phyloP scores from a whole-genome alignment of 2,329 filamentous ascomycete genomes.

The Arthrobotrys megalospora region DNA sequence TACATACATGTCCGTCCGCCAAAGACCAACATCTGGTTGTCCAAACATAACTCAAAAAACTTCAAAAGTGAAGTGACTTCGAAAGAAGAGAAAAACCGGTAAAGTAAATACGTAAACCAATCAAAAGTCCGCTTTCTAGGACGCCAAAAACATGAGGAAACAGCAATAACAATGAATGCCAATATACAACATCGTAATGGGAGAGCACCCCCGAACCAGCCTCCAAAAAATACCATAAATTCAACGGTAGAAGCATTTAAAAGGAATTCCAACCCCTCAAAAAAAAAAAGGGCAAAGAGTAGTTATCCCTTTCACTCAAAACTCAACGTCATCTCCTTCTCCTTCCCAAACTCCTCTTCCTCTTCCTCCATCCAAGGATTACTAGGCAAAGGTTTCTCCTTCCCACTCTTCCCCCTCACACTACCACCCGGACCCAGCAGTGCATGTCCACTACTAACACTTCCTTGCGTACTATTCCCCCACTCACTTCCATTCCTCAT shows the following conservation, averaged over 20 bases:
- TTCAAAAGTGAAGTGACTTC: no score
- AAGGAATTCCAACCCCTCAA: neutral
- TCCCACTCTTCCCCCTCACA: constrained; percentile 27
- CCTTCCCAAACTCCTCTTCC: constrained; percentile 77
- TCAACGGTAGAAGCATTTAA: neutral
- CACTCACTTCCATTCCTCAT: constrained; percentile 49
- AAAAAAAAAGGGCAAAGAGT: neutral
- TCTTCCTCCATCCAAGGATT: constrained; percentile 83
- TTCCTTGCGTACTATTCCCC: constrained; percentile 51
- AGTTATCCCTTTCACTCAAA: constrained; percentile 75
- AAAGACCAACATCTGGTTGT: no score
- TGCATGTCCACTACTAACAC: constrained; percentile 45
- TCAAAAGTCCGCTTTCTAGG: constrained; percentile 30
- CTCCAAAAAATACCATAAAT: neutral
- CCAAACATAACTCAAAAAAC: no score
- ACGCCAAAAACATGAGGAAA: constrained; percentile 11
- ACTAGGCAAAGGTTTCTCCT: constrained; percentile 62
- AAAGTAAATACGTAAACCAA: neutral
- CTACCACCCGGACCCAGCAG: constrained; percentile 30
- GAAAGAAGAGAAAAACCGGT: neutral
- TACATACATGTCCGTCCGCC: no score
- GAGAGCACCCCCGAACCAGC: neutral
- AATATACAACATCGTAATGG: neutral
- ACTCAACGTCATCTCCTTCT: constrained; percentile 84
- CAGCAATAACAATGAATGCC: constrained; percentile 1